Base-by-base conservation (phyloP, 2,329 filamentous ascomycete genomes). In the Akanthomyces dipterigenus region DNA sequence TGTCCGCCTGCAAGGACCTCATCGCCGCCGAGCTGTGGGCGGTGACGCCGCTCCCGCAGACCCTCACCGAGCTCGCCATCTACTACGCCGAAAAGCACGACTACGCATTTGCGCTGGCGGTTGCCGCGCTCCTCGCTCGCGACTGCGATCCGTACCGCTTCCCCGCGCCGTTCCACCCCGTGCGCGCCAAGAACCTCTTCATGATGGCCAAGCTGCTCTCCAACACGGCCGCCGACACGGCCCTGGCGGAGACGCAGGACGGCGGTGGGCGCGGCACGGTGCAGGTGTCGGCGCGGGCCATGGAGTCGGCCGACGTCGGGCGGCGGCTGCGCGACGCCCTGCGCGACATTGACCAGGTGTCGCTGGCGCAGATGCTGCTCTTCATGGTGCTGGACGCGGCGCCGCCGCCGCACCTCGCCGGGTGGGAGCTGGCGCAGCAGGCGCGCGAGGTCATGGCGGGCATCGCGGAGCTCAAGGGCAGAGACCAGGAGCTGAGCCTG, bases 361-460 rank as follows among this genome's bases (percentile, higher is more conserved):
- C 78, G 11, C 71, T 84, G 55, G 81, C 79, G 63, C 81, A 86
- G 65, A 78, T 79, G 60, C 68, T 86, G 16, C 71, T 85, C 59
- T 71, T 77, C 42, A 75, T 86, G 66, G 73, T 81, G 14, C 64
- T 78, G 22, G 70, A 75, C 34, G 75, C 78, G 50, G 76, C 73
- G 1, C 76, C 76, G 0, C 65, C 70, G 31, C 78, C 73, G 5
- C 77, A 80, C 63, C 75, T 75, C 6, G 70, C 75, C 7, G 76
- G 77, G 7, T 84, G 81, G 77, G 75, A 75, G 28, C 71, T 83
- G 2, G 67, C 77, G 38, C 67, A 66, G 2, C 70, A 76, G 55
- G 81, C 82, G 2, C 73, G 68, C 53, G 73, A 75, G 22, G 77
- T 84, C 73, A 68, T 86, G 46, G 68, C 69, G 3, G 81, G 84